Conservation (phyloP, 768 basidiomycete genomes). For the Boletus fagicola region DNA sequence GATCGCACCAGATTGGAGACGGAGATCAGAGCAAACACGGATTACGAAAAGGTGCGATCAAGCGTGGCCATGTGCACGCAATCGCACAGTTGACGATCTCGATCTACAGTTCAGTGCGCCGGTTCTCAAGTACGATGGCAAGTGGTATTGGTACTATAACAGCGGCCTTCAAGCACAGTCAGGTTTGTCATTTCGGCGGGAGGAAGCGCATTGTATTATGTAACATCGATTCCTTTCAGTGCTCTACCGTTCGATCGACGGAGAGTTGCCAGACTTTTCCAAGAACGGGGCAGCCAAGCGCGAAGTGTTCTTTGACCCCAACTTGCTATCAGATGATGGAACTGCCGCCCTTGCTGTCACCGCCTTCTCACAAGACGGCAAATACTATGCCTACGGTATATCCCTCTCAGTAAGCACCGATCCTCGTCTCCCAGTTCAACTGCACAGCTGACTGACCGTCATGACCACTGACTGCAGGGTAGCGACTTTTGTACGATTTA, state of each 20-base stretch:
- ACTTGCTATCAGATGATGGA: conserved; percentile 69
- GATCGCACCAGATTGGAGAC: conserved; percentile 57
- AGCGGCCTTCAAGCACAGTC: conserved; percentile 72
- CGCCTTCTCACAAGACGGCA: conserved; percentile 63
- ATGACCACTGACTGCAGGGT: conserved; percentile 43
- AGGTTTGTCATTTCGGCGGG: conserved; percentile 22
- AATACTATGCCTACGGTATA: conserved; percentile 75
- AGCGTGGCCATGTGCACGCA: not conserved
- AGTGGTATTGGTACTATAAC: conserved; percentile 84
- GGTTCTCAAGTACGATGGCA: conserved; percentile 55
- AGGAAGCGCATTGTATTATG: not conserved
- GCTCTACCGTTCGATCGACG: conserved; percentile 57
- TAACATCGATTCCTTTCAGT: conserved; percentile 37
- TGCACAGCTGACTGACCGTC: not conserved
- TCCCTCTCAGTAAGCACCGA: conserved; percentile 57
- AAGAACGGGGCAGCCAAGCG: conserved; percentile 44
- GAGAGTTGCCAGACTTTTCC: conserved; percentile 53
- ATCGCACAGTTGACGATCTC: not conserved
- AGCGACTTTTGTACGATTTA: conserved; percentile 73
- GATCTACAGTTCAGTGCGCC: conserved; percentile 60
- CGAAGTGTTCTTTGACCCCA: conserved; percentile 82
- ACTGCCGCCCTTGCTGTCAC: conserved; percentile 60
- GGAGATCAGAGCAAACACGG: conserved; percentile 52
- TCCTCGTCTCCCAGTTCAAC: not conserved
- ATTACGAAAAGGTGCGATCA: conserved; percentile 47